Evolutionary conservation across 2,329 filamentous ascomycete genomes (phyloP).

Genomic region (Verticillium isaacii): DNA sequence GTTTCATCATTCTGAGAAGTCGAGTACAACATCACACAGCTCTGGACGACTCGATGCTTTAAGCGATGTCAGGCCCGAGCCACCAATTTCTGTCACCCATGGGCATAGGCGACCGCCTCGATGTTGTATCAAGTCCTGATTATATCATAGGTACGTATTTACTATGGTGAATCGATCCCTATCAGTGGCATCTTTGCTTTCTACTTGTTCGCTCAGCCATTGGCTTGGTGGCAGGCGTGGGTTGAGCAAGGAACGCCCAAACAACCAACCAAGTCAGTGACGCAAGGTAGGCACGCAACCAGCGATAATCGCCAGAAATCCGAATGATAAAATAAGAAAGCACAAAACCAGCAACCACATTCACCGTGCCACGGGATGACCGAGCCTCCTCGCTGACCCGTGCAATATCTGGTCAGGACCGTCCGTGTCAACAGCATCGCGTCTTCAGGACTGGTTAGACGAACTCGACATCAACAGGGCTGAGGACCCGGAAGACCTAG

Average conservation of each 20-base stretch:
- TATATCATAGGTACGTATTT: background rate
- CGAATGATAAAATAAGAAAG: background rate
- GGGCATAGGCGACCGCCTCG: background rate
- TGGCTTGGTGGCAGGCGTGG: no score
- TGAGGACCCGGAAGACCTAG: conserved; percentile 9
- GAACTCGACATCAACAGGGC: conserved; percentile 4
- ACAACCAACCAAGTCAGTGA: no score
- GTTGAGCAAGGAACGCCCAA: no score
- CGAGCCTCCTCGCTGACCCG: background rate
- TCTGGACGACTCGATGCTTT: background rate
- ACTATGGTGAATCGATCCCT: no score
- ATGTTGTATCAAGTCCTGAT: background rate
- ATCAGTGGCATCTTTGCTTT: no score
- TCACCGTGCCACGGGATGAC: background rate
- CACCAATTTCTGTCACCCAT: background rate
- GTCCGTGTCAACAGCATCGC: background rate
- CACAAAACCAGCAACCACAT: no score
- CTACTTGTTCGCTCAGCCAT: no score
- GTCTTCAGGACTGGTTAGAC: conserved; percentile 9
- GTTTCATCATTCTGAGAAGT: no score
- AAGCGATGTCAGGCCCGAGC: background rate
- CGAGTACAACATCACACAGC: background rate
- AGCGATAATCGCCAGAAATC: background rate
- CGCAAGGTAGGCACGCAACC: background rate
- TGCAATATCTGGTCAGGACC: background rate